Base-by-base conservation (phyloP, 768 basidiomycete species). In the Lactarius pseudohatsudake region DNA sequence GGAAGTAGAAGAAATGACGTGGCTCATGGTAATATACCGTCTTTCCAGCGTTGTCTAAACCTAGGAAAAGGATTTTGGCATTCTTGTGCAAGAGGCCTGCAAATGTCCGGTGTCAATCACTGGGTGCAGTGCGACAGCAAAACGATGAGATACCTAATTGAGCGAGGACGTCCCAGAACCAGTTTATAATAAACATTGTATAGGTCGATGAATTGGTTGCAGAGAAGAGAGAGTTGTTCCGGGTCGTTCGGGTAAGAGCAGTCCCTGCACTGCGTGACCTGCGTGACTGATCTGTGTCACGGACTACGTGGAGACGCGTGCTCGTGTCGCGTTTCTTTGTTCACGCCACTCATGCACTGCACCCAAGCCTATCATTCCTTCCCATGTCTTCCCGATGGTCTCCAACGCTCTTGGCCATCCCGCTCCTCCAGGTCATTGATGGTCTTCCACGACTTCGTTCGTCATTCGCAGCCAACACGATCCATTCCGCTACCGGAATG, bases 51-150 rank as follows among this genome's bases (percentile, higher is more conserved):
- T 98, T 99, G 77, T 98, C 96, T 63, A 98, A 86, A 69, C 97
- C 97, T 61, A 99, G 86, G 88, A 99, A 99, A 70, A 99, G 86
- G 76, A 99, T 97, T 86, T 98, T 99, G 71, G 97, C 97, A 76
- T 97, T 98, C 90, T 99, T 97, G 84, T 95, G 92, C 80, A 90
- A 74, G 73, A 96, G 83, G 71, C 94, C 94, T 96, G 59, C 22
- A 59, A 11, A 47, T 13, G 26, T 16, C 22, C 6, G 13, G 50
- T 26, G 15, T 53, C 50, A 55, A 43, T 65, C 58, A 45, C 32
- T 45, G 18, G 36, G 15, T 62, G 32, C 61, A 22, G n/a, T 55
- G 47, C 15, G 20, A 62, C 53, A 55, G 36, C 2, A 10, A 20
- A 32, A 38, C 54, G 45, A n/a, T 43, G 15, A 26, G 13, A 36